These are phyloP conservation scores for Boletellus sp. DNA, from an alignment of 1,284 basidiomycete genomes.

Conservation along the genomic window DNA sequence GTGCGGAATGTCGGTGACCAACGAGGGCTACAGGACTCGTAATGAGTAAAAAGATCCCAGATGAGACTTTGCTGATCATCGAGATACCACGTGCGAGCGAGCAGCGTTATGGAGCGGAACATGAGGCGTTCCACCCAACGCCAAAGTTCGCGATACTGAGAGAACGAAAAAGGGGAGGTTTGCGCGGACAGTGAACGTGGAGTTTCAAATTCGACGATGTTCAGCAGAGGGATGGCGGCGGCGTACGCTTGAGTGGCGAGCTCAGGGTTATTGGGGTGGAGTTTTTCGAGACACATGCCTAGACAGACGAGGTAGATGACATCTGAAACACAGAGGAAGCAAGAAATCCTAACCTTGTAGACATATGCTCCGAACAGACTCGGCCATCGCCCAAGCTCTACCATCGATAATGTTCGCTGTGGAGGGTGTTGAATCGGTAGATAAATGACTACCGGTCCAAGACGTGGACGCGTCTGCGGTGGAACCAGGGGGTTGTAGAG, in stretches of 20 bases:
- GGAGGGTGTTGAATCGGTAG: conserved; percentile 38
- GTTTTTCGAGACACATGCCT: conserved; percentile 53
- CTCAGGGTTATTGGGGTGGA: conserved; percentile 45
- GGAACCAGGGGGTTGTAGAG: conserved; percentile 36
- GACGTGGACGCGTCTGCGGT: conserved; percentile 42
- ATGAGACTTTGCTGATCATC: conserved; percentile 39
- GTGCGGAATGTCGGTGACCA: conserved; percentile 79
- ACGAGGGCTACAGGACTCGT: conserved; percentile 56
- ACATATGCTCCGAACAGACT: conserved; percentile 63
- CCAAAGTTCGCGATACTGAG: conserved; percentile 70
- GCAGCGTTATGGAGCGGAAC: conserved; percentile 63
- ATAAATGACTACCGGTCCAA: conserved; percentile 46
- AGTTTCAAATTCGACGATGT: conserved; percentile 48
- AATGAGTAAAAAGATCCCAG: conserved; percentile 62
- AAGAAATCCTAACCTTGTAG: conserved; percentile 51
- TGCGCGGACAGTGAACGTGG: conserved; percentile 33
- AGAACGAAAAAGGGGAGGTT: conserved; percentile 49
- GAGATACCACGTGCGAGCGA: conserved; percentile 45
- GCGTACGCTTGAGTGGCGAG: conserved; percentile 54
- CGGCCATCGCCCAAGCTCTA: conserved; percentile 60
- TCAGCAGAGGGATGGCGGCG: conserved; percentile 53
- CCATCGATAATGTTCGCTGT: conserved; percentile 57
- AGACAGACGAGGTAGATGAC: conserved; percentile 3
- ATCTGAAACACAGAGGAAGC: not conserved
- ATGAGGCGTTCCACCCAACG: conserved; percentile 72